A percentile compares a stretch with the other conserved stretches of the same genome.
phyloP scores from a whole-genome alignment of 2,329 filamentous ascomycete genomes.

The Fonsecaea multimorphosa region DNA sequence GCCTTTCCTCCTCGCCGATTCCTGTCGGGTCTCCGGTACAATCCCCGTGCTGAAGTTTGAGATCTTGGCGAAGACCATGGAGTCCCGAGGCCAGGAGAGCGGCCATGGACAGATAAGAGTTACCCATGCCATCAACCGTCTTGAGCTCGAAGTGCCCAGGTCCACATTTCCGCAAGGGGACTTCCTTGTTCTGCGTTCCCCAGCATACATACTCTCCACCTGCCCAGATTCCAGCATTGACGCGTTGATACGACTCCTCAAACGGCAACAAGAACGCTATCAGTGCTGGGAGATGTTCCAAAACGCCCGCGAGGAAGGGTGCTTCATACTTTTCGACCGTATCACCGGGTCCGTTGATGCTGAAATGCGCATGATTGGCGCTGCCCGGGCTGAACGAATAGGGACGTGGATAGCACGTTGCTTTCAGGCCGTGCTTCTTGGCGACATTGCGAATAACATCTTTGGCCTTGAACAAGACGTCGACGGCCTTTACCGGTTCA shows the following conservation, averaged over 20 bases:
- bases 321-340: constrained; percentile 52
- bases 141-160: constrained; percentile 78
- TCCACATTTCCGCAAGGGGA: constrained; percentile 71
- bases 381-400: constrained; percentile 64
- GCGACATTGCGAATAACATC: constrained; percentile 72
- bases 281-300: constrained; percentile 70
- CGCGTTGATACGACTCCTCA: constrained; percentile 70
- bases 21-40: constrained; percentile 46
- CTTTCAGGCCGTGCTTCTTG: constrained; percentile 65
- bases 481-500: constrained; percentile 70
- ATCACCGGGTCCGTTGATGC: constrained; percentile 59
- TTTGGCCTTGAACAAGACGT: constrained; percentile 72
- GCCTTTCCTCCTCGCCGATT: constrained; percentile 43
- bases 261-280: constrained; percentile 72
- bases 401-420: constrained; percentile 77
- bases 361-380: constrained; percentile 73
- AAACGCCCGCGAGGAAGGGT: constrained; percentile 73
- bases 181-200: constrained; percentile 82
- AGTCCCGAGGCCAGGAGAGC: constrained; percentile 67
- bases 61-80: constrained; percentile 55
- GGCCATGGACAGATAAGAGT: constrained; percentile 73
- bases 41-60: constrained; percentile 43
- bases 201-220: constrained; percentile 80
- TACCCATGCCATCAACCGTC: constrained; percentile 77
- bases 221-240: constrained; percentile 73